Evolutionary conservation across 805 yeast species (phyloP).

Genomic region (Ogataea dorogensis): DNA sequence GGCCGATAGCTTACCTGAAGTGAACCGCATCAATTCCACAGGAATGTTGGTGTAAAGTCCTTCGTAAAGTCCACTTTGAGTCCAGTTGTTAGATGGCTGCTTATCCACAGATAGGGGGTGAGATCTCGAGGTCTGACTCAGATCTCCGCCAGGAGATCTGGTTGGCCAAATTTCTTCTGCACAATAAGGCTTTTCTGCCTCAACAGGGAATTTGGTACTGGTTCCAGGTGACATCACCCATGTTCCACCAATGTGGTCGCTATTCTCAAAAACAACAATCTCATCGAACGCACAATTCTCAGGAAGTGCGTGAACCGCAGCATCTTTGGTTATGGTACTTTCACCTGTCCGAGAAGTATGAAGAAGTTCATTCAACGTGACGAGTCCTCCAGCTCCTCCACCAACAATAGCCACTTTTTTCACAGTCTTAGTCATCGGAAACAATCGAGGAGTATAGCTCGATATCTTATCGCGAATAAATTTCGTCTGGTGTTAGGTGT

Average conservation of each 20-base stretch:
- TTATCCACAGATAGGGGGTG: no score
- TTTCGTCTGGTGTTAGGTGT: no score
- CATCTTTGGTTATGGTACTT: conserved; percentile 20
- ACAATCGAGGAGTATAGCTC: neutral
- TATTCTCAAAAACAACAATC: conserved; percentile 41
- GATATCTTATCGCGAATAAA: neutral
- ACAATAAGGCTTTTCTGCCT: conserved; percentile 10
- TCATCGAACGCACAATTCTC: conserved; percentile 33
- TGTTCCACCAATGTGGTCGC: conserved; percentile 38
- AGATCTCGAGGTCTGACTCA: neutral
- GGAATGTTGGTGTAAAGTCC: conserved; percentile 43
- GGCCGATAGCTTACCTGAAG: conserved; percentile 27
- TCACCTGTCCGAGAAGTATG: conserved; percentile 30
- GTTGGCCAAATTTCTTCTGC: conserved; percentile 18
- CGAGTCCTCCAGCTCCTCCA: conserved; percentile 34
- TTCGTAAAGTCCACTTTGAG: conserved; percentile 35
- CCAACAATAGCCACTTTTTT: conserved; percentile 35
- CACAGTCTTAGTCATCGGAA: conserved; percentile 5
- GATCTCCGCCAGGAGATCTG: conserved; percentile 5
- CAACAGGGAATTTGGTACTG: conserved; percentile 20
- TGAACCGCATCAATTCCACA: conserved; percentile 37
- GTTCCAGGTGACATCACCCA: conserved; percentile 31
- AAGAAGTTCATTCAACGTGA: conserved; percentile 30
- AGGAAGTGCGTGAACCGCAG: conserved; percentile 9
- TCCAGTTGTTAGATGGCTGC: conserved; percentile 34